Evolutionary conservation across 2,329 filamentous ascomycete genomes (phyloP), one percentile per base, ranked within the genome.

Genomic region (Monilinia vaccinii-corymbosi): DNA sequence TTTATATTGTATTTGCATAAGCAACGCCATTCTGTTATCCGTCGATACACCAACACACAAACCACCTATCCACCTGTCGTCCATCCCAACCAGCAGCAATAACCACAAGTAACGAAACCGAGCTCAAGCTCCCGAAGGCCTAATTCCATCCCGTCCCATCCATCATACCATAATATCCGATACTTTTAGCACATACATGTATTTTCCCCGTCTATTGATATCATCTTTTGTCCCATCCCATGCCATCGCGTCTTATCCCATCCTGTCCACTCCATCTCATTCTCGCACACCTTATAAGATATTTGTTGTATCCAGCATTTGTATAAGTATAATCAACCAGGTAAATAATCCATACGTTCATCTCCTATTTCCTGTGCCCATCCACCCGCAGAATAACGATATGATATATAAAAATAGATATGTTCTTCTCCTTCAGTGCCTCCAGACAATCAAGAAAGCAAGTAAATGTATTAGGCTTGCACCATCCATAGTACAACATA

Each of bases 161-260:
- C 11, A 4, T n/a, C 18, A n/a, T 8, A 44, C n/a, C 25, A 32
- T 32, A 32, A 18, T 18, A 44, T 23, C 38, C 38, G n/a, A 32
- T 44, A 31, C 21, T n/a, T 44, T 53, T 23, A 5, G 7, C 14
- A 53, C 8, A 44, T 23, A 53, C 25, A 53, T 32, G 11, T 53
- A 21, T 56, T 56, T 34, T n/a, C 31, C 40, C 40, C 42, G 23
- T 56, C 52, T 58, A 44, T 58, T 40, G 34, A 51, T 58, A 50
- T 34, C 14, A 18, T 31, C 49, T 18, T 31, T 48, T 18, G 6
- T 40, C 14, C 36, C 14, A 40, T 48, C 49, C 49, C 49, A 38
- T 51, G 25, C 47, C 47, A 31, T 49, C 25, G 11, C 6, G 9
- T 32, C 44, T n/a, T 28, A 34, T 32, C 53, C 44, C 13, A 46